phyloP scores from a whole-genome alignment of 306 rosid species.

The Corylus americana region DNA sequence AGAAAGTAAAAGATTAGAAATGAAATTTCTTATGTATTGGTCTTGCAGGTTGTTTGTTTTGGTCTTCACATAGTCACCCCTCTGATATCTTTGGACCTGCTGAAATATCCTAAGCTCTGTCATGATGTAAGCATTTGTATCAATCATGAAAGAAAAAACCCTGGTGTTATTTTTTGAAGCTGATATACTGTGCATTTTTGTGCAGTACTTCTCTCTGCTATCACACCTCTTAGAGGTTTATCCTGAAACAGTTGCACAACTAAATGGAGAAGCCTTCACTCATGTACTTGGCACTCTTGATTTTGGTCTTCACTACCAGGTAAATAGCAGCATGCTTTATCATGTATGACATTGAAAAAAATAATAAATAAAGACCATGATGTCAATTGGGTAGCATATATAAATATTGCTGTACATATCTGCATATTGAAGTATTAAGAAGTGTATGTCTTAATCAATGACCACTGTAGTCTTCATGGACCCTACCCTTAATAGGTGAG shows the following conservation, averaged over 20 bases:
- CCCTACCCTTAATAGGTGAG: neutral
- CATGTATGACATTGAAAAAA: neutral
- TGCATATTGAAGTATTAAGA: neutral
- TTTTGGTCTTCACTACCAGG: slow-evolving; percentile 94
- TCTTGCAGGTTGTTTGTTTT: slow-evolving; percentile 85
- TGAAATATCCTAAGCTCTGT: slow-evolving; percentile 92
- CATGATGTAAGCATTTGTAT: slow-evolving; percentile 73
- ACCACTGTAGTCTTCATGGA: neutral
- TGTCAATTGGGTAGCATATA: neutral
- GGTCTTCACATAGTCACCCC: slow-evolving; percentile 93
- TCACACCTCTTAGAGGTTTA: slow-evolving; percentile 92
- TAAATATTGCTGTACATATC: neutral
- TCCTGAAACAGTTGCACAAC: slow-evolving; percentile 90
- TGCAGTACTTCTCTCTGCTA: slow-evolving; percentile 89
- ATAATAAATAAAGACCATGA: neutral
- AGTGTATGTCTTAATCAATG: neutral
- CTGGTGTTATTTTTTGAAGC: slow-evolving; percentile 22
- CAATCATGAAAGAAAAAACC: slow-evolving; percentile 17
- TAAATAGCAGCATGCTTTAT: slow-evolving; percentile 20
- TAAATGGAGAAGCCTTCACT: slow-evolving; percentile 68
- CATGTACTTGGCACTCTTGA: slow-evolving; percentile 86
- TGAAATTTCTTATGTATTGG: slow-evolving; percentile 32
- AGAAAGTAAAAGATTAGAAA: neutral
- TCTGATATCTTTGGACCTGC: slow-evolving; percentile 80
- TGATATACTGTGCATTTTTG: slow-evolving; percentile 31